A percentile compares a stretch with the other conserved stretches of the same genome.
Conservation (phyloP, 441 rosid species). For the Adansonia madagascariensis region DNA sequence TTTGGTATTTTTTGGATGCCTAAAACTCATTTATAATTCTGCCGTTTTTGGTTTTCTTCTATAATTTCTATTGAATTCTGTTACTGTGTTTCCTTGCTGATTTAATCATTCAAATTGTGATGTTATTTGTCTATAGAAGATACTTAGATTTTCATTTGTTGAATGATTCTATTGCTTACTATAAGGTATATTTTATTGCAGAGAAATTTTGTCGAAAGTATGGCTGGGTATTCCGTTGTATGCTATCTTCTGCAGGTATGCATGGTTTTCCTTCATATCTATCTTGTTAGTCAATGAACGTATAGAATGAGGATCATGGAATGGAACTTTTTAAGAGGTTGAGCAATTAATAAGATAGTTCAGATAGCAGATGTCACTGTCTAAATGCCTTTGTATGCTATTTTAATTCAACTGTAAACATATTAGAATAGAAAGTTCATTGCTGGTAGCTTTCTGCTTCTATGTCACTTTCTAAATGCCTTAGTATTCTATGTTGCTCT, state of each 20-base stretch:
- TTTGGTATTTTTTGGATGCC: neutral
- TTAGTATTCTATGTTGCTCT: neutral
- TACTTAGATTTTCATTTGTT: neutral
- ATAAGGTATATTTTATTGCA: constrained; percentile 44
- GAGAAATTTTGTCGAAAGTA: constrained; percentile 98
- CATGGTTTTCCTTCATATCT: constrained; percentile 27
- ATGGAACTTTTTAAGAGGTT: constrained; percentile 5
- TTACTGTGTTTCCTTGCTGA: constrained; percentile 4
- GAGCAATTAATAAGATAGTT: neutral
- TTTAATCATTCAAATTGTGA: constrained; percentile 8
- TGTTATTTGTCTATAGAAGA: neutral
- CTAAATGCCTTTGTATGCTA: neutral
- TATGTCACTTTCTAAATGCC: neutral
- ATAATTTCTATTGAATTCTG: neutral
- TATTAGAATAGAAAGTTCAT: neutral
- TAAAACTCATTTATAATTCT: neutral
- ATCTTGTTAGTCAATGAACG: neutral
- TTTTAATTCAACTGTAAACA: neutral
- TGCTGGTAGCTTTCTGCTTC: neutral
- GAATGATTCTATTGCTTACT: neutral
- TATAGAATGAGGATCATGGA: neutral
- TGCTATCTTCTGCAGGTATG: constrained; percentile 96
- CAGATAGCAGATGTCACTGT: constrained; percentile 3
- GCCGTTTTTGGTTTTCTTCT: neutral
- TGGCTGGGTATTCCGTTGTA: constrained; percentile 98